Conservation (phyloP, 2,329 filamentous ascomycete species). For the Xylogone sp. region DNA sequence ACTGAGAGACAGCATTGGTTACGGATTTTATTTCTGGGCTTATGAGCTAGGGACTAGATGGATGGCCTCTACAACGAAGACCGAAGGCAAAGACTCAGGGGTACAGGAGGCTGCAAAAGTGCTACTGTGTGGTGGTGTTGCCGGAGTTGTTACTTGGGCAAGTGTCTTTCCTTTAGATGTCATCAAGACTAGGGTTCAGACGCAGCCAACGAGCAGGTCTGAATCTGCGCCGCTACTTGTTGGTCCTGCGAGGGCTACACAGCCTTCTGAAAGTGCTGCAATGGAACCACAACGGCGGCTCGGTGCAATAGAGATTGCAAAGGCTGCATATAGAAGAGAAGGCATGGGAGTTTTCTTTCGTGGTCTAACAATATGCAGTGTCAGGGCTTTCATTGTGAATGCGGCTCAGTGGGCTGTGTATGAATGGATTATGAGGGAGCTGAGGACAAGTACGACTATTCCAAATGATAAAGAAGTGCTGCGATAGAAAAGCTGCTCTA, state of each 20-base stretch:
- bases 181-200: slow-evolving; percentile 88
- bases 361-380: slow-evolving; percentile 75
- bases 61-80: slow-evolving; percentile 32
- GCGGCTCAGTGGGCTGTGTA: slow-evolving; percentile 91
- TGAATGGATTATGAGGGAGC: slow-evolving; percentile 74
- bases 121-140: slow-evolving; percentile 80
- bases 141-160: slow-evolving; percentile 84
- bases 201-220: slow-evolving; percentile 47
- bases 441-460: slow-evolving; percentile 26
- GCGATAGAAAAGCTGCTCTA: not conserved
- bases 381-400: slow-evolving; percentile 87
- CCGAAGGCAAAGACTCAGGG: slow-evolving; percentile 22
- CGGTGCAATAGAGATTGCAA: slow-evolving; percentile 61
- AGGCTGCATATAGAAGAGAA: slow-evolving; percentile 59
- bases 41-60: slow-evolving; percentile 72
- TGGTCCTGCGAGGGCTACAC: no score
- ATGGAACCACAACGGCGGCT: slow-evolving; percentile 28
- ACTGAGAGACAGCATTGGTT: slow-evolving; percentile 82
- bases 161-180: slow-evolving; percentile 90
- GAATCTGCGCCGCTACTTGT: slow-evolving; percentile 7
- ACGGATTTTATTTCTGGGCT: slow-evolving; percentile 95
- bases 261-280: no score
- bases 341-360: slow-evolving; percentile 65
- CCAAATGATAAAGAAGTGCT: not conserved
- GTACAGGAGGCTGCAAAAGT: slow-evolving; percentile 56